These are phyloP conservation scores for Scytalidium sp. DNA, from an alignment of 2,329 filamentous ascomycete species.

Conservation along the genomic window DNA sequence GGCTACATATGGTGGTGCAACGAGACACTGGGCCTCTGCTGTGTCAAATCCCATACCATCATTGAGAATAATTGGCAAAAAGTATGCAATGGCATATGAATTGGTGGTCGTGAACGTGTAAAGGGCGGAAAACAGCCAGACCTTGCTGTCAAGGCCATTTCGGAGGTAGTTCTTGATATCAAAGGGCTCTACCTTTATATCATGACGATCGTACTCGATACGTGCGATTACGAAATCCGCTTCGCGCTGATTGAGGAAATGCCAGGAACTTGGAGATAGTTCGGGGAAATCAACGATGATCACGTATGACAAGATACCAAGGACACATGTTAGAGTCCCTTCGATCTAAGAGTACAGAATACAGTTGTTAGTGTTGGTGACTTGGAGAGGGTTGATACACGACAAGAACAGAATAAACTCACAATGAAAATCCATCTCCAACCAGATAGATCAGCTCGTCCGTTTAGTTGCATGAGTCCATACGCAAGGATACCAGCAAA, in stretches of 20 bases:
- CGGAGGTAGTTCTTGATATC: slow-evolving; percentile 41
- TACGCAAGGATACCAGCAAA: slow-evolving; percentile 69
- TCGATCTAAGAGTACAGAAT: too few species aligned
- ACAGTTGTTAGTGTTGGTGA: background rate
- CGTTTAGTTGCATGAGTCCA: slow-evolving; percentile 50
- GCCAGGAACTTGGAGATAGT: slow-evolving; percentile 37
- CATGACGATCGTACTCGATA: slow-evolving; percentile 54
- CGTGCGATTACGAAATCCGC: slow-evolving; percentile 45
- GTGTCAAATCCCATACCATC: slow-evolving; percentile 49
- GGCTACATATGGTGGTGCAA: slow-evolving; percentile 45
- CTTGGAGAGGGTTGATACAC: background rate
- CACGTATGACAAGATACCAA: slow-evolving; percentile 49
- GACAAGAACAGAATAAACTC: too few species aligned
- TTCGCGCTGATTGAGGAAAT: slow-evolving; percentile 48
- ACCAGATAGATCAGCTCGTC: slow-evolving; percentile 35
- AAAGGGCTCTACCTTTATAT: slow-evolving; percentile 43
- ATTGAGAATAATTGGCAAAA: slow-evolving; percentile 69
- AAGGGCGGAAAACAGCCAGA: slow-evolving; percentile 59
- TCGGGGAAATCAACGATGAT: slow-evolving; percentile 62
- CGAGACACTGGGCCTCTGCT: slow-evolving; percentile 47
- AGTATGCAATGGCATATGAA: slow-evolving; percentile 72
- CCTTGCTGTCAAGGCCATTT: slow-evolving; percentile 48
- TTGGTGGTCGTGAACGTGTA: slow-evolving; percentile 68
- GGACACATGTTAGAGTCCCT: slow-evolving; percentile 45
- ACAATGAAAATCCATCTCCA: slow-evolving; percentile 49